Evolutionary conservation across 305 asterid species (phyloP), one percentile per base, ranked within the genome.

Genomic region (Rubia balearica): DNA sequence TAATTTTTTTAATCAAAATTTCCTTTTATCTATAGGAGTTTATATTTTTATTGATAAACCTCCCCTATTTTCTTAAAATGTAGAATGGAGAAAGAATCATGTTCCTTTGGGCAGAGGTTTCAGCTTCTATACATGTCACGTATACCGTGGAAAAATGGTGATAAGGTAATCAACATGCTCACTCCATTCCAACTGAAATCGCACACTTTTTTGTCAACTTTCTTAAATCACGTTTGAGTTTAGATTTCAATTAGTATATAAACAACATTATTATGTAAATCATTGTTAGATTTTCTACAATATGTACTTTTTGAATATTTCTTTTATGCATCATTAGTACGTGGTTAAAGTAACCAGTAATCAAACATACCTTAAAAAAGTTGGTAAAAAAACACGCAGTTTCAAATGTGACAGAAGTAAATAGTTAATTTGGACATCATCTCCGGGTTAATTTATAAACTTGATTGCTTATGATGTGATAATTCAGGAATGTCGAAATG

Each of bases 41-140:
- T n/a, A n/a, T n/a, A n/a, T 14, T n/a, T 63, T 64, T 40, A 48
- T 12, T 57, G n/a, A 62, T 46, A 11, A 21, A 17, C 36, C 41
- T 21, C 38, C 61, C 65, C 3, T 51, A 1, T 51, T 67, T 71
- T 53, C 55, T 33, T 33, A 1, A 33, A 33, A 33, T 74, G 70
- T 79, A 88, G 97, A 78, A 78, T 88, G 96, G 86, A 71, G 55
- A 0, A 75, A 84, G 72, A 74, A 71, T 61, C 86, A 78, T 48
- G 46, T 85, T 75, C 83, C 85, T 33, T 75, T 90, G 42, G 91
- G 96, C 41, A 87, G 86, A 68, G 90, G 96, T 63, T 83, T 87
- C 84, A 75, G 90, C 83, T 62, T 90, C 79, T 78, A 85, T 70
- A 80, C 76, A 42, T 90, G 89, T 64, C 92, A 90, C 78, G 61